phyloP scores from a whole-genome alignment of 73 alveolate genomes.

The Paramecium pentaurelia region DNA sequence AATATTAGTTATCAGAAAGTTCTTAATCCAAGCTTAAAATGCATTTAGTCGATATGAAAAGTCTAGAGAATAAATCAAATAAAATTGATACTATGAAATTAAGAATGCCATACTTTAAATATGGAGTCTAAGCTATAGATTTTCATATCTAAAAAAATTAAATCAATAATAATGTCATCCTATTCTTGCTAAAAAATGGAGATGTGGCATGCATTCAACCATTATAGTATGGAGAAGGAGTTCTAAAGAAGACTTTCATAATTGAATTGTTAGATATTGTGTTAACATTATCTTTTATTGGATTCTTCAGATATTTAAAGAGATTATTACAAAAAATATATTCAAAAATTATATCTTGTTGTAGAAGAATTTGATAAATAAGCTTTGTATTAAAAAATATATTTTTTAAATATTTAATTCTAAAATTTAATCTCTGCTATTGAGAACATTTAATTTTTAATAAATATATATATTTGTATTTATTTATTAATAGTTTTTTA shows the following conservation, averaged over 20 bases:
- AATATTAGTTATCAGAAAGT: neutral
- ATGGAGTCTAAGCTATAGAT: neutral
- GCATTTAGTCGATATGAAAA: neutral
- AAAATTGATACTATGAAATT: neutral
- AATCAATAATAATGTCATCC: neutral
- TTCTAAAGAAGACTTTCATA: conserved; percentile 12
- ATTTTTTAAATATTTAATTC: neutral
- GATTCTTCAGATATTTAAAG: conserved; percentile 14
- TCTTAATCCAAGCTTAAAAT: neutral
- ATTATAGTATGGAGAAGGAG: conserved; percentile 47
- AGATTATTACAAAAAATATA: neutral
- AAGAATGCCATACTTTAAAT: conserved; percentile 16
- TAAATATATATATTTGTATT: neutral
- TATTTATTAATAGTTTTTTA: neutral
- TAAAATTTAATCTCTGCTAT: neutral
- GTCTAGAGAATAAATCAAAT: neutral
- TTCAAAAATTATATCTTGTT: neutral
- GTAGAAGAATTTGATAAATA: conserved; percentile 22
- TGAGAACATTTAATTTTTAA: no score
- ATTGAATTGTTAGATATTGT: conserved; percentile 4
- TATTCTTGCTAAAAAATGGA: neutral
- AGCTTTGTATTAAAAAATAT: neutral
- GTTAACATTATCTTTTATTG: conserved; percentile 23
- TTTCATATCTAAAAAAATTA: neutral
- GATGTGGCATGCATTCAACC: conserved; percentile 18